phyloP scores from a whole-genome alignment of 2,329 filamentous ascomycete genomes.

The Aspergillus latus region DNA sequence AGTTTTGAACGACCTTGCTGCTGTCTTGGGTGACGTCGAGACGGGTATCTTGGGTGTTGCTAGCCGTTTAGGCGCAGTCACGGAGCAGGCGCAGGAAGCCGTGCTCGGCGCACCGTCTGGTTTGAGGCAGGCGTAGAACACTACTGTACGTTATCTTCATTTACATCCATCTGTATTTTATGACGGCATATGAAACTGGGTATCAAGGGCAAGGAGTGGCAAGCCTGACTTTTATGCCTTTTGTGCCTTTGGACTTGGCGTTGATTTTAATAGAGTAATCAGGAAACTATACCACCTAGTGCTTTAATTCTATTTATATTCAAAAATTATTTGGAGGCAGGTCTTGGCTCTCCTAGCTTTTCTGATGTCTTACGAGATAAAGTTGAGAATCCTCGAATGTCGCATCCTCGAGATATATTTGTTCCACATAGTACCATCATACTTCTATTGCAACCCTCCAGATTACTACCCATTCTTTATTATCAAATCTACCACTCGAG shows the following conservation, averaged over 20 bases:
- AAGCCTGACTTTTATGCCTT: slow-evolving; percentile 1
- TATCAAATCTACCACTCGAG: not conserved
- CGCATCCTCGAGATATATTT: too few species aligned
- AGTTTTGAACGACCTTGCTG: slow-evolving; percentile 50
- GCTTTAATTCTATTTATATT: not conserved
- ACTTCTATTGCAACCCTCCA: too few species aligned
- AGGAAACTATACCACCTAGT: not conserved
- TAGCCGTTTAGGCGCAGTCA: slow-evolving; percentile 57
- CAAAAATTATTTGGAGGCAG: not conserved
- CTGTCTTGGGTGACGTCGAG: slow-evolving; percentile 65
- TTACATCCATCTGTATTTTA: slow-evolving; percentile 13
- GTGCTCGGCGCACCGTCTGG: slow-evolving; percentile 45
- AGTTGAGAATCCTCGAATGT: too few species aligned
- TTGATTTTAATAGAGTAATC: slow-evolving; percentile 7
- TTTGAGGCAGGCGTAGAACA: slow-evolving; percentile 28
- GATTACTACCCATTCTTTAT: too few species aligned
- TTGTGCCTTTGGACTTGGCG: slow-evolving; percentile 1
- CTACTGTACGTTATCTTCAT: slow-evolving; percentile 6
- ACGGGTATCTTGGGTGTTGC: slow-evolving; percentile 64
- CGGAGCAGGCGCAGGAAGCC: slow-evolving; percentile 62
- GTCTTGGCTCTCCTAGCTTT: too few species aligned
- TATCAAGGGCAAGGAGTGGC: slow-evolving; percentile 2
- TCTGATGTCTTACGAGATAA: too few species aligned
- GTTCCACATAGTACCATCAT: too few species aligned
- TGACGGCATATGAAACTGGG: slow-evolving; percentile 9